Percentiles rank a stretch among this genome's conserved stretches.
Evolutionary conservation across 2,329 filamentous ascomycete genomes (phyloP).

Genomic region (Aspergillus arachidicola): DNA sequence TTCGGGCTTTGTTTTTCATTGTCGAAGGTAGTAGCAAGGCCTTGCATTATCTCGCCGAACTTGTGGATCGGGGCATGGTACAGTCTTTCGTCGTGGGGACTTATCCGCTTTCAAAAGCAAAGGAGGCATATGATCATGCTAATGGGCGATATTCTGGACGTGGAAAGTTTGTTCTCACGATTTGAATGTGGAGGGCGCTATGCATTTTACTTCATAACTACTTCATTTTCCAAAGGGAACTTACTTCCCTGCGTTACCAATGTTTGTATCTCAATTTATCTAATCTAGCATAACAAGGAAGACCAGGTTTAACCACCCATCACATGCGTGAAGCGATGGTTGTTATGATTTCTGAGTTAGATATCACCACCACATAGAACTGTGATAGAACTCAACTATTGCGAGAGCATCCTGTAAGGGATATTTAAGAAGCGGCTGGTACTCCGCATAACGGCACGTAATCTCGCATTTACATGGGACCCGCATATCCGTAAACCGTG

Average conservation of each 20-base stretch:
- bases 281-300: no score
- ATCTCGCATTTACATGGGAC: no score
- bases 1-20: constrained; percentile 20
- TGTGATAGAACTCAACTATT: background rate
- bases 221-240: background rate
- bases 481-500: no score
- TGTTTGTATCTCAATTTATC: no score
- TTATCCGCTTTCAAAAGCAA: constrained; percentile 1
- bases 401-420: background rate
- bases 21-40: constrained; percentile 1
- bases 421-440: no score
- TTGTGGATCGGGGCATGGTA: constrained; percentile 2
- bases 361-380: no score
- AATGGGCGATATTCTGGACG: constrained; percentile 7
- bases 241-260: background rate
- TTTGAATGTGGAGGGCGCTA: background rate
- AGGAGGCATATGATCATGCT: constrained; percentile 16
- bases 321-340: no score
- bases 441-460: background rate
- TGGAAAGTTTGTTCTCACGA: constrained; percentile 17
- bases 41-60: constrained; percentile 4
- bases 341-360: no score
- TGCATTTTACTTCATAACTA: background rate
- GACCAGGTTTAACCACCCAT: no score
- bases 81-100: constrained; percentile 10